A percentile compares a stretch with the other conserved stretches of the same genome.
phyloP scores from a whole-genome alignment of 306 rosid genomes.

The Mimosa pudica region DNA sequence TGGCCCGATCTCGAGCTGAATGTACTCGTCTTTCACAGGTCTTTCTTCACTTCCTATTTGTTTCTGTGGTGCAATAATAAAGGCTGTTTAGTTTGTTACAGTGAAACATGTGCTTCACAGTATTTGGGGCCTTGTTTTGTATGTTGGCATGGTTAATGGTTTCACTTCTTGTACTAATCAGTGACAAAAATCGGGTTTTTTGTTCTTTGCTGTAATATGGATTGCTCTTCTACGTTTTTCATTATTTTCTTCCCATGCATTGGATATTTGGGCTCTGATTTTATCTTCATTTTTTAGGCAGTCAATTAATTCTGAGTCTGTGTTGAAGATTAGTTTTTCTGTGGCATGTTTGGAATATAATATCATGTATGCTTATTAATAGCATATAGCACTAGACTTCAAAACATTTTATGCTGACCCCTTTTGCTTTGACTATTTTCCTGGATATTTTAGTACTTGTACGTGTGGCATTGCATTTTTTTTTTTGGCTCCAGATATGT shows the following conservation, averaged over 20 bases:
- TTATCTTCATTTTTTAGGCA: background rate
- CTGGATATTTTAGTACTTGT: constrained; percentile 1
- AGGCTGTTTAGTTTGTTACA: background rate
- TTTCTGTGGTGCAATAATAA: background rate
- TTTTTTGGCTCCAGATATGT: background rate
- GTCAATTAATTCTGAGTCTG: background rate
- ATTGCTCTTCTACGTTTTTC: background rate
- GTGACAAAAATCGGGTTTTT: background rate
- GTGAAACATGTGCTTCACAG: background rate
- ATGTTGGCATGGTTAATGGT: constrained; percentile 1
- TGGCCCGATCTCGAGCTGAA: constrained; percentile 63
- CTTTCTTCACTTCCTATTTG: constrained; percentile 1
- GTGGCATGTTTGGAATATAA: background rate
- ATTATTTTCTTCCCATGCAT: background rate
- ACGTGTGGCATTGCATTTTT: background rate
- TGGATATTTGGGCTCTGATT: background rate
- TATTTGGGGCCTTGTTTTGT: background rate
- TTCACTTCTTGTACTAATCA: background rate
- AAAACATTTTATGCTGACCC: background rate
- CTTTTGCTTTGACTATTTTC: constrained; percentile 6
- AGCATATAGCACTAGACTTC: background rate
- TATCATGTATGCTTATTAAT: constrained; percentile 1
- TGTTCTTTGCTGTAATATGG: background rate
- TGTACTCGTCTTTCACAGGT: constrained; percentile 81
- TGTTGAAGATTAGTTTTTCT: background rate